A percentile compares a stretch with the other conserved stretches of the same genome.
Conservation (phyloP, 345 rosid genomes). For the Abelmoschus esculentus region DNA sequence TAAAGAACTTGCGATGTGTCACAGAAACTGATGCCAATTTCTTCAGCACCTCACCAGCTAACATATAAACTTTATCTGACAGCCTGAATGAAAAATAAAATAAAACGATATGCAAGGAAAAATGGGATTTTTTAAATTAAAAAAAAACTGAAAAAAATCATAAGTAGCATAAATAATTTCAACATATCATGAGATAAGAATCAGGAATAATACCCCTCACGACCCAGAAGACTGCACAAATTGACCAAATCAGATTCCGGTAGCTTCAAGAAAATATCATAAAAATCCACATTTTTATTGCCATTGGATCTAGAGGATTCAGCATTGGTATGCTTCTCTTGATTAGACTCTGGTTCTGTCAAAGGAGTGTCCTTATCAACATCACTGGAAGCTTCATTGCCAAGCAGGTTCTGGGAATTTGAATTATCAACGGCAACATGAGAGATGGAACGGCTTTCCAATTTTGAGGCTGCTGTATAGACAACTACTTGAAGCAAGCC, state of each 20-base stretch:
- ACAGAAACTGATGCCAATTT: slow-evolving; percentile 67
- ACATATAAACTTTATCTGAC: slow-evolving; percentile 72
- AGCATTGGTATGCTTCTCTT: slow-evolving; percentile 28
- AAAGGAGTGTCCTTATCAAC: slow-evolving; percentile 34
- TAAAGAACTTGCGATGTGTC: slow-evolving; percentile 60
- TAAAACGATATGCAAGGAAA: not conserved
- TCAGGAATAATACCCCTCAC: slow-evolving; percentile 52
- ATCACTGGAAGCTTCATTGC: slow-evolving; percentile 43
- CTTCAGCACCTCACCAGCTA: slow-evolving; percentile 81
- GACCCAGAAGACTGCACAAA: slow-evolving; percentile 78
- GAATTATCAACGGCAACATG: slow-evolving; percentile 28
- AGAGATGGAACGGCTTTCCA: slow-evolving; percentile 42
- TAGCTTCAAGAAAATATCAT: slow-evolving; percentile 54
- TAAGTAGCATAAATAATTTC: not conserved
- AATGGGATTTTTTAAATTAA: not conserved
- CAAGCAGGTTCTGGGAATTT: slow-evolving; percentile 32
- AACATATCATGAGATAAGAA: slow-evolving; percentile 8
- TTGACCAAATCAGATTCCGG: slow-evolving; percentile 72
- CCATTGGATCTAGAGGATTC: slow-evolving; percentile 38
- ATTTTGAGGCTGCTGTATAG: slow-evolving; percentile 55
- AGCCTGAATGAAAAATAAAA: slow-evolving; percentile 43
- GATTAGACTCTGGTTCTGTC: slow-evolving; percentile 28
- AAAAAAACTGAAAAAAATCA: not conserved
- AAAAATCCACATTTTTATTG: slow-evolving; percentile 35
- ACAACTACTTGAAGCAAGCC: slow-evolving; percentile 80